Conservation (phyloP, 2,329 filamentous ascomycete species). For the Ophiocordyceps camponoti-rufipedis region DNA sequence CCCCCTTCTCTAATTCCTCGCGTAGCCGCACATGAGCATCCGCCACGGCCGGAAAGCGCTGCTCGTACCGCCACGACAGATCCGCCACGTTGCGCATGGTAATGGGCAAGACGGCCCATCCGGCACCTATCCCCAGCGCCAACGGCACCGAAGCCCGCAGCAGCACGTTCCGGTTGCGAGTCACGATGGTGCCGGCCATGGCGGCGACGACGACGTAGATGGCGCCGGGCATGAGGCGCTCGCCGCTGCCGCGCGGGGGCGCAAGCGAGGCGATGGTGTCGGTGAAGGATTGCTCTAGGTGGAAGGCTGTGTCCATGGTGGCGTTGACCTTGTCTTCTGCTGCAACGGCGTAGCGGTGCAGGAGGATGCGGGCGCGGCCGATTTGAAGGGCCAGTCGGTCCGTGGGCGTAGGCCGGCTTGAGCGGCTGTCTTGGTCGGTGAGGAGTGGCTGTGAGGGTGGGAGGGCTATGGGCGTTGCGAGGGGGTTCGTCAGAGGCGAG, state of each 20-base stretch:
- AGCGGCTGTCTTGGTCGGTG: conserved; percentile 15
- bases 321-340: conserved; percentile 73
- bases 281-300: conserved; percentile 79
- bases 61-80: conserved; percentile 82
- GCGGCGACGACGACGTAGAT: conserved; percentile 87
- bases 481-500: conserved; percentile 7
- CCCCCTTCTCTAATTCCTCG: conserved; percentile 49
- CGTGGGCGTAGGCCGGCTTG: conserved; percentile 55
- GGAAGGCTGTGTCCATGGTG: conserved; percentile 61
- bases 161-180: conserved; percentile 71
- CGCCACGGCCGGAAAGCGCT: conserved; percentile 66
- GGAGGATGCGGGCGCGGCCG: conserved; percentile 57
- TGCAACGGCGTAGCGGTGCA: conserved; percentile 56
- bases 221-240: conserved; percentile 73
- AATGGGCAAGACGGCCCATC: conserved; percentile 69
- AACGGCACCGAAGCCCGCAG: conserved; percentile 62
- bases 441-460: conserved; percentile 12
- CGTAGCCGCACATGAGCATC: conserved; percentile 61
- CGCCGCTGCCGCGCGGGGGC: conserved; percentile 67
- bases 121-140: conserved; percentile 64
- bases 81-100: conserved; percentile 82
- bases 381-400: conserved; percentile 77
- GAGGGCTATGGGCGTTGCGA: conserved; percentile 9
- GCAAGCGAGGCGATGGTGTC: conserved; percentile 76
- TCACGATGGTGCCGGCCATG: conserved; percentile 87